These are phyloP conservation scores for Neckera pumila DNA, from an alignment of 225 moss, liverwort and hornwort species.

Conservation along the genomic window DNA sequence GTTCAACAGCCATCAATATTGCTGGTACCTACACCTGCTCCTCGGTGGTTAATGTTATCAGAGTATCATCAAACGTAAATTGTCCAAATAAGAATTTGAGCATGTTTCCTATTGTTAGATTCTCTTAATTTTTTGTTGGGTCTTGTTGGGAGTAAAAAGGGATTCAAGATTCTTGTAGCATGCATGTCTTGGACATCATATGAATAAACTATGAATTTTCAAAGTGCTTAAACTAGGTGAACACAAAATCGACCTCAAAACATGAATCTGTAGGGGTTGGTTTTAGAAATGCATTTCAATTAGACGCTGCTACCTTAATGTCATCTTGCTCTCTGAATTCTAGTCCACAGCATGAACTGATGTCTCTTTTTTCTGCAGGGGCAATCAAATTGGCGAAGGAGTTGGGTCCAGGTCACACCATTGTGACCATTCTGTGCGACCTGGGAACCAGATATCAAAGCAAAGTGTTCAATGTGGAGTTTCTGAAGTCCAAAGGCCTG, in stretches of 20 bases:
- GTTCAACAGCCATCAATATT: constrained; percentile 77
- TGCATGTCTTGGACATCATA: background rate
- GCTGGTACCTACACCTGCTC: constrained; percentile 12
- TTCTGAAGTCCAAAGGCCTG: constrained; percentile 74
- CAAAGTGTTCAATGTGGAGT: constrained; percentile 76
- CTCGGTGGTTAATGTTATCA: background rate
- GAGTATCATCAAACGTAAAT: background rate
- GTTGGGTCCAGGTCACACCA: constrained; percentile 91
- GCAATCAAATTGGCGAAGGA: constrained; percentile 88
- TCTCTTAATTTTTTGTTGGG: background rate
- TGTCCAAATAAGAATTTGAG: background rate
- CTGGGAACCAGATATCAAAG: constrained; percentile 82
- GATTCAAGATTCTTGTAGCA: background rate
- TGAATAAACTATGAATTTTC: background rate
- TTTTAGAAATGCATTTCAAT: background rate
- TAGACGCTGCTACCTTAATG: too few species aligned
- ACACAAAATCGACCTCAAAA: background rate
- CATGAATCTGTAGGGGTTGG: background rate
- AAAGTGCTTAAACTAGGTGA: background rate
- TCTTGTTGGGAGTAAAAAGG: background rate
- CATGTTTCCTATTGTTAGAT: background rate
- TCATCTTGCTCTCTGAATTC: background rate
- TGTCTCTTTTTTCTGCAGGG: constrained; percentile 17
- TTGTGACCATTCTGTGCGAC: constrained; percentile 82
- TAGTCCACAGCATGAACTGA: background rate